Evolutionary conservation across 352 stramenopile species (phyloP), one percentile per base, ranked within the genome.

Genomic region (Nothophytophthora sp.): DNA sequence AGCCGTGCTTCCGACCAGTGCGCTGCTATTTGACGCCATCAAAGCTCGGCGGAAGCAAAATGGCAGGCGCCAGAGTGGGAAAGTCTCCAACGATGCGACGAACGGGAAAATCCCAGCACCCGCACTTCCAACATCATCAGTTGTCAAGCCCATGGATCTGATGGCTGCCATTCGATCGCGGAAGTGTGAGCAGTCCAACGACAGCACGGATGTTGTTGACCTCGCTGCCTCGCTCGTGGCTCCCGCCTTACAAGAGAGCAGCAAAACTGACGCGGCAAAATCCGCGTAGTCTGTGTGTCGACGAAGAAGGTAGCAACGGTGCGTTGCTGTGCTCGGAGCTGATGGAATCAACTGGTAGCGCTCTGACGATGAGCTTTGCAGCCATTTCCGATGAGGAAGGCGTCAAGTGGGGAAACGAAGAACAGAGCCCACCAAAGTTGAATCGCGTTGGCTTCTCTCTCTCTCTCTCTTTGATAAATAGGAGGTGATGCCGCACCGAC

Each of bases 101-200:
- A 35, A 35, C 29, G 29, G 3, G 29, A 35, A 35, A 15, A 10
- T 12, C 5, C 16, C 29, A 35, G 9, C 29, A 16, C 29, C 29
- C 5, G 29, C 29, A 35, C 5, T 35, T 10, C 29, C 29, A 16
- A 7, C 33, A 25, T 15, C 44, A 28, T 19, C 41, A 22, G 0
- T 29, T 25, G 40, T 5, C 15, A 62, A 63, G 27, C 66, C 76
- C 15, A 36, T 74, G 19, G 67, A 86, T 29, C 54, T 92, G 11
- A 70, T 92, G 36, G 74, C 78, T n/a, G 73, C 75, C 22, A 92
- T 92, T 55, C 73, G 77, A 52, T 70, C 71, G 18, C 73, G 71
- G 5, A 74, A 77, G 36, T 48, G 30, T n/a, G 37, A 49, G 11
- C 44, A 62, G 33, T 57, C 57, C n/a, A 57, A 28, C 16, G 28